Evolutionary conservation across 192 early-diverging fungal genomes (phyloP).

Genomic region (Podila epigama): DNA sequence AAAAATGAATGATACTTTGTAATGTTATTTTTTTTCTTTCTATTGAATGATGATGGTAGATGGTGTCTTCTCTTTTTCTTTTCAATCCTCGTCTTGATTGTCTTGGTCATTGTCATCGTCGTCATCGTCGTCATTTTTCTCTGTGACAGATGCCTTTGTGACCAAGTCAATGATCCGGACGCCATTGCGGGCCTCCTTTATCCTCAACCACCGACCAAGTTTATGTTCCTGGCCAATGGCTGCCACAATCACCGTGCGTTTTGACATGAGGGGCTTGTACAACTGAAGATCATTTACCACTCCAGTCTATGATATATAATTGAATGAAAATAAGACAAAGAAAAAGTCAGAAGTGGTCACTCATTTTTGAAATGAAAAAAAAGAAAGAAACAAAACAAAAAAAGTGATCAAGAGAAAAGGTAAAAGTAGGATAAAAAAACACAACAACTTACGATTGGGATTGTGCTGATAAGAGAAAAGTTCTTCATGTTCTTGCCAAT

Average conservation of each 20-base stretch:
- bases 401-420: neutral
- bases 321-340: neutral
- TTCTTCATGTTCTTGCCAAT: slow-evolving; percentile 69
- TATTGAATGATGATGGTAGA: too few relatives aligned
- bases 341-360: neutral
- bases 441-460: slow-evolving; percentile 68
- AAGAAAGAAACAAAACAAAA: neutral
- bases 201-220: slow-evolving; percentile 88
- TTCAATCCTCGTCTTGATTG: too few relatives aligned
- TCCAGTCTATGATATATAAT: slow-evolving; percentile 8
- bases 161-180: slow-evolving; percentile 72
- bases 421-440: neutral
- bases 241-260: slow-evolving; percentile 63
- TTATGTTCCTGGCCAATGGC: slow-evolving; percentile 91
- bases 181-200: slow-evolving; percentile 80
- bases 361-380: neutral
- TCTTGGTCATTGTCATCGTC: slow-evolving; percentile 10
- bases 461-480: slow-evolving; percentile 64
- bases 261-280: slow-evolving; percentile 43
- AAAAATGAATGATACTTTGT: too few relatives aligned
- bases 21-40: too few relatives aligned
- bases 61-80: too few relatives aligned
- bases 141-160: slow-evolving; percentile 22
- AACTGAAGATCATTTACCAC: slow-evolving; percentile 43
- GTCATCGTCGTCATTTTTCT: slow-evolving; percentile 4